A percentile compares a stretch with the other conserved stretches of the same genome.
Conservation (phyloP, 768 basidiomycete genomes). For the Dioszegia hungarica region DNA sequence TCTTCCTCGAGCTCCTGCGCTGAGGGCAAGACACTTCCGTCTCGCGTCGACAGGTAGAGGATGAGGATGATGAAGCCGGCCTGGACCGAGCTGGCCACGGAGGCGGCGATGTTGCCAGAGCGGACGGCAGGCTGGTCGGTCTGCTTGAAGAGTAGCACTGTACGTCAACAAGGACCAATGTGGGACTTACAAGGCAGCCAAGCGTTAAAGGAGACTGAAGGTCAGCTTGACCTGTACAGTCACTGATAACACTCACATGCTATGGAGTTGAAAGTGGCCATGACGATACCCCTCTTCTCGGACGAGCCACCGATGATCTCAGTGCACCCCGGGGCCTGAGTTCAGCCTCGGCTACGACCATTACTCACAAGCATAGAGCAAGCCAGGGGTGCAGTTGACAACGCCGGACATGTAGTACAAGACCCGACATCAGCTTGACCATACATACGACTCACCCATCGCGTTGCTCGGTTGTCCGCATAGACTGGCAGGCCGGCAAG, state of each 20-base stretch:
- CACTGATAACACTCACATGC: conserved; percentile 7
- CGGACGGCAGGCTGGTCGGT: conserved; percentile 17
- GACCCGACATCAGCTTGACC: neutral
- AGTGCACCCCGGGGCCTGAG: conserved; percentile 11
- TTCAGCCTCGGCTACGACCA: neutral
- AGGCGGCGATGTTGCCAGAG: conserved; percentile 21
- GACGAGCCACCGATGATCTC: conserved; percentile 16
- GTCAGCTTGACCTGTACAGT: neutral
- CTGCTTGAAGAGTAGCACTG: conserved; percentile 19
- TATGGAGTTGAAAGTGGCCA: conserved; percentile 23
- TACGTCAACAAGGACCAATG: neutral
- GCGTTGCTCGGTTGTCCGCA: conserved; percentile 2
- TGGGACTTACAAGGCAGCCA: conserved; percentile 16
- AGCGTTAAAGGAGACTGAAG: conserved; percentile 16
- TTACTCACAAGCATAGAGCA: conserved; percentile 17
- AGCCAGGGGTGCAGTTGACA: conserved; percentile 17
- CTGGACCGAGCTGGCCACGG: conserved; percentile 11
- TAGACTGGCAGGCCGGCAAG: conserved; percentile 17
- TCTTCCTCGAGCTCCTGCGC: too few relatives aligned
- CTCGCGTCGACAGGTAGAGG: conserved; percentile 10
- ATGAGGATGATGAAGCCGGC: conserved; percentile 4
- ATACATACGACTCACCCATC: conserved; percentile 6
- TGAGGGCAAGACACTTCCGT: too few relatives aligned
- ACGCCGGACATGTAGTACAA: conserved; percentile 18
- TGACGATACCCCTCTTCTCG: conserved; percentile 20